Conservation (phyloP, 306 rosid species). For the Prunus davidiana region DNA sequence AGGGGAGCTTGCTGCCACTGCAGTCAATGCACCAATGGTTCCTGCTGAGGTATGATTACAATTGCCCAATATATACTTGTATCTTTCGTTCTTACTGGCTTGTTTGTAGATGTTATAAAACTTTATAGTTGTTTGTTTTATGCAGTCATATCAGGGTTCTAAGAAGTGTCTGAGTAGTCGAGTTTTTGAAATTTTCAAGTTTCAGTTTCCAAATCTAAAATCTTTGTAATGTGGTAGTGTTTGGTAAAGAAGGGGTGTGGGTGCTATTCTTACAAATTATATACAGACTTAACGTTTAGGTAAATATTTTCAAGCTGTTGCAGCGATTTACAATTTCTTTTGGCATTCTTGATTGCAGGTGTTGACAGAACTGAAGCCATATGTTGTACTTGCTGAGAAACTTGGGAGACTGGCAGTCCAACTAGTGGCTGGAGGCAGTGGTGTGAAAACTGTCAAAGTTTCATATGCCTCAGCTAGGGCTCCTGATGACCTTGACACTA, state of each 20-base stretch:
- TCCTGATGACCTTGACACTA: constrained; percentile 96
- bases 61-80: neutral
- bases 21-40: constrained; percentile 99
- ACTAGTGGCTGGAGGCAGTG: constrained; percentile 97
- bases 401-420: constrained; percentile 94
- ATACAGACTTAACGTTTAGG: neutral
- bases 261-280: neutral
- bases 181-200: neutral
- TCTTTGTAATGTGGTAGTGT: no score
- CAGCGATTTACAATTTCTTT: neutral
- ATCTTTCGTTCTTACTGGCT: neutral
- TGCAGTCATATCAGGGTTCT: neutral
- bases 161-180: neutral
- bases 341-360: constrained; percentile 45
- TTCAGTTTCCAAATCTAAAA: neutral
- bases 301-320: neutral
- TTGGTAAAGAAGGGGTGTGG: neutral
- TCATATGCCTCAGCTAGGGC: constrained; percentile 85
- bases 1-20: constrained; percentile 98
- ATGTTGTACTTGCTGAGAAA: constrained; percentile 87
- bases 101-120: neutral
- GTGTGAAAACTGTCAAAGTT: constrained; percentile 88
- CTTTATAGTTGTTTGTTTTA: neutral
- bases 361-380: constrained; percentile 80
- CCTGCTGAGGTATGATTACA: constrained; percentile 74